These are phyloP conservation scores for Venturia oleaginea DNA, from an alignment of 2,329 filamentous ascomycete genomes.

Conservation along the genomic window DNA sequence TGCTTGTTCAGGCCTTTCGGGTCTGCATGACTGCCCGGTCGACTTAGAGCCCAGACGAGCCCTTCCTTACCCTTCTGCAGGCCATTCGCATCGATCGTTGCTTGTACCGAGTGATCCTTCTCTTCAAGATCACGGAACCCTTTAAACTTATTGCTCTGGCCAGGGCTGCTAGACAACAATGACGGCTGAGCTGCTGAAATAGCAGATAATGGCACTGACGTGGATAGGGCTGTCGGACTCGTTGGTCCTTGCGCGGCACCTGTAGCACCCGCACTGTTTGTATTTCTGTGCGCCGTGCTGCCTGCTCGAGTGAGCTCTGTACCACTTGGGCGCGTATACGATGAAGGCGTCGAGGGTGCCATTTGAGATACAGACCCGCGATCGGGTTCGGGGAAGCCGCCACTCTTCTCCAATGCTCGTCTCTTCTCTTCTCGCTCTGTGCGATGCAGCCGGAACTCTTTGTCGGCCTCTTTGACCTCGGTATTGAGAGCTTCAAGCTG, in stretches of 20 bases:
- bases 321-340: constrained; percentile 15
- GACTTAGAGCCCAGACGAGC: constrained; percentile 85
- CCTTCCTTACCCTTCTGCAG: constrained; percentile 81
- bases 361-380: not conserved
- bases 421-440: constrained; percentile 96
- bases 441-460: constrained; percentile 90
- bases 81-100: constrained; percentile 45
- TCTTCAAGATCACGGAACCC: constrained; percentile 90
- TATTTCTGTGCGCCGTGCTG: not conserved
- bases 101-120: constrained; percentile 49
- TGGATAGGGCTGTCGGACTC: not conserved
- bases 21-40: constrained; percentile 88
- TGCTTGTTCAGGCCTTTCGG: constrained; percentile 93
- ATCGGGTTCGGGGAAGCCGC: constrained; percentile 18
- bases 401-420: constrained; percentile 75
- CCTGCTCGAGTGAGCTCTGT: not conserved
- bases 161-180: constrained; percentile 9
- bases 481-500: constrained; percentile 80
- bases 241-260: not conserved
- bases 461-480: constrained; percentile 89
- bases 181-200: not conserved
- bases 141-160: constrained; percentile 57
- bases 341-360: constrained; percentile 14
- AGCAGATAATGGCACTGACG: constrained; percentile 4
- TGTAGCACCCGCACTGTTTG: not conserved